These are phyloP conservation scores for Helianthus tuberosus DNA, from an alignment of 129 eudicot species.

Conservation along the genomic window DNA sequence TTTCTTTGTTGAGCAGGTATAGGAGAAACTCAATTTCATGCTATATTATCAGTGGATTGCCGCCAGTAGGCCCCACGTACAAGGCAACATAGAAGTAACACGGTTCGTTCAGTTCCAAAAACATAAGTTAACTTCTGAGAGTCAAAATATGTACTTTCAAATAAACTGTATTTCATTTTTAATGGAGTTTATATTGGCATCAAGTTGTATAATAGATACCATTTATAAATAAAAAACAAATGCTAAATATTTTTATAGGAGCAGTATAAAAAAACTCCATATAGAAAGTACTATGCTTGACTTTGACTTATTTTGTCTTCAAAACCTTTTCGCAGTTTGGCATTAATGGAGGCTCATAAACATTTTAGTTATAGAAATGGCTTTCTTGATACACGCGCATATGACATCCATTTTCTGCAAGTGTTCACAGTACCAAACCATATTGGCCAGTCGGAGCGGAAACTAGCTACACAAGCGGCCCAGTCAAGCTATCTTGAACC, in stretches of 20 bases:
- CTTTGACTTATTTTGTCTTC: neutral
- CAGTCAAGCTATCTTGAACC: too few species aligned
- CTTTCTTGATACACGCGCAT: conserved; percentile 55
- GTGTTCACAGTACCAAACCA: neutral
- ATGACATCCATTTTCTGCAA: too few species aligned
- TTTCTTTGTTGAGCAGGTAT: too few species aligned
- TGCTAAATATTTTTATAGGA: too few species aligned
- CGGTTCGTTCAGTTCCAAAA: neutral
- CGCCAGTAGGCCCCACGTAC: too few species aligned
- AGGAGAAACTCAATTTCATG: too few species aligned
- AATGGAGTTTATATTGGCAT: neutral
- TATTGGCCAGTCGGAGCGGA: too few species aligned
- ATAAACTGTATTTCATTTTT: neutral
- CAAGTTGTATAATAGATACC: too few species aligned
- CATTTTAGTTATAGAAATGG: conserved; percentile 64
- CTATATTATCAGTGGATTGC: too few species aligned
- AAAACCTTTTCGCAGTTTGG: conserved; percentile 45
- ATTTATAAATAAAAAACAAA: too few species aligned
- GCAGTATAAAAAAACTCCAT: too few species aligned
- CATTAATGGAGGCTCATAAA: conserved; percentile 69
- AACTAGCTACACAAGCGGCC: too few species aligned
- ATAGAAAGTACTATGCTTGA: neutral
- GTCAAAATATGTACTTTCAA: neutral
- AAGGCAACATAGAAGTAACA: conserved; percentile 63
- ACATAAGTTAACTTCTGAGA: neutral